phyloP scores from a whole-genome alignment of 2,329 filamentous ascomycete genomes.

The Lecanosticta acicola region DNA sequence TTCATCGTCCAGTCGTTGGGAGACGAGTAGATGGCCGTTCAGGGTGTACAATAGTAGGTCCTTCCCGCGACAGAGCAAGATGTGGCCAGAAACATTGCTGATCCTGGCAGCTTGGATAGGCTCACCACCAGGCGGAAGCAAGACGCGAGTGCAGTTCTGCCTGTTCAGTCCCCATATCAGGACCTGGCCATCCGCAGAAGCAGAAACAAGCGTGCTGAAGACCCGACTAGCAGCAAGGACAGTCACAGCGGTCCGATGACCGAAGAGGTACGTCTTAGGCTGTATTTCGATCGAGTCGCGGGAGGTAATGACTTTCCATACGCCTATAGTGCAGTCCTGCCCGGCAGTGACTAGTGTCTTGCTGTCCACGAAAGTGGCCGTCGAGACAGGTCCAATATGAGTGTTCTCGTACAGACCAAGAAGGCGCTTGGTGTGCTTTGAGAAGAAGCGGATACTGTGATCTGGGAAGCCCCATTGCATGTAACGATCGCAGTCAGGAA shows the following conservation, averaged over 20 bases:
- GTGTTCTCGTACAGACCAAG: constrained; percentile 90
- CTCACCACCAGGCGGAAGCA: constrained; percentile 51
- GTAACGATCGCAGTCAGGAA: constrained; percentile 80
- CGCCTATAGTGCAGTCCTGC: constrained; percentile 82
- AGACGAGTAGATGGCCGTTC: constrained; percentile 76
- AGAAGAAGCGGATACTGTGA: constrained; percentile 85
- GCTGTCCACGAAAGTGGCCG: constrained; percentile 78
- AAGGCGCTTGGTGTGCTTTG: constrained; percentile 72
- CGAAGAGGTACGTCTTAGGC: constrained; percentile 76
- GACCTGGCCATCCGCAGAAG: constrained; percentile 73
- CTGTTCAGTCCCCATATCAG: constrained; percentile 94
- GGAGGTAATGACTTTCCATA: constrained; percentile 62
- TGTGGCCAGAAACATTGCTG: constrained; percentile 86
- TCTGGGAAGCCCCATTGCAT: constrained; percentile 96
- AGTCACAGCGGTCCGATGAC: constrained; percentile 78
- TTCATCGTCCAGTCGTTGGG: constrained; percentile 71
- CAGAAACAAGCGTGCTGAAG: constrained; percentile 81
- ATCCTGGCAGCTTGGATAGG: constrained; percentile 67
- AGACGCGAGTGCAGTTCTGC: constrained; percentile 63
- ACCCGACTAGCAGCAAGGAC: constrained; percentile 79
- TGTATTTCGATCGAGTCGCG: constrained; percentile 71
- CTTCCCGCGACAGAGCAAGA: constrained; percentile 73
- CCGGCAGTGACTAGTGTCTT: constrained; percentile 88
- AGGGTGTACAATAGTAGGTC: constrained; percentile 76
- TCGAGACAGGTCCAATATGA: constrained; percentile 83